phyloP scores from a whole-genome alignment of 73 alveolate species.

The Tetrahymena thermophila region DNA sequence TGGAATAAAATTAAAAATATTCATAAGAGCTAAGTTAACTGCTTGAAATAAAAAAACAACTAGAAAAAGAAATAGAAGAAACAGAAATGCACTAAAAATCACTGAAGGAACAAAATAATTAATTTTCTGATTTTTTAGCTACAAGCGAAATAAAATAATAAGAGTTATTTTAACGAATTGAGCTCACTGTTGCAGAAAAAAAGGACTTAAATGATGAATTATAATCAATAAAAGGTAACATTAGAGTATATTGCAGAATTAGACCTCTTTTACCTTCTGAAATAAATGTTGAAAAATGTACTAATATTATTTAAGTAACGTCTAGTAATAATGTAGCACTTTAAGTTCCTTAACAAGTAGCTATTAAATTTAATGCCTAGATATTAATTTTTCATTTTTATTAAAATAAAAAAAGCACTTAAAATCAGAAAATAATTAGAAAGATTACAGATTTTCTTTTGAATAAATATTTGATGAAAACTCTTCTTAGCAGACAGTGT shows the following conservation, averaged over 20 bases:
- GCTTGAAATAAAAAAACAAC: not conserved
- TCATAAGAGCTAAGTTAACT: not conserved
- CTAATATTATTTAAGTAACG: not conserved
- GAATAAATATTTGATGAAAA: slow-evolving; percentile 3
- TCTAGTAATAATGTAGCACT: not conserved
- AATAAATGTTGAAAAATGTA: not conserved
- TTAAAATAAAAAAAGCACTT: not conserved
- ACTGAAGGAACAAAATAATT: not conserved
- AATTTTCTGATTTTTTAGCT: not conserved
- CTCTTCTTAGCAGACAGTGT: not conserved
- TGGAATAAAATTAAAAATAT: not conserved
- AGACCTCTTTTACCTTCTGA: slow-evolving; percentile 54
- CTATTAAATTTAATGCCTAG: not conserved
- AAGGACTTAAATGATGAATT: not conserved
- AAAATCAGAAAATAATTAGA: not conserved
- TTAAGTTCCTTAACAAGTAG: not conserved
- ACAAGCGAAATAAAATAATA: not conserved
- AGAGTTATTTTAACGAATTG: not conserved
- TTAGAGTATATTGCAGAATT: slow-evolving; percentile 86
- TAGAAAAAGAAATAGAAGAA: not conserved
- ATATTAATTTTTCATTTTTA: no score
- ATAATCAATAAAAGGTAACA: slow-evolving; percentile 73
- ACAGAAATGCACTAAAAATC: not conserved
- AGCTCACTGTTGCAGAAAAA: not conserved
- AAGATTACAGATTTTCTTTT: not conserved